Conservation (phyloP, 140 eudicot species). For the Stevia rebaudiana region DNA sequence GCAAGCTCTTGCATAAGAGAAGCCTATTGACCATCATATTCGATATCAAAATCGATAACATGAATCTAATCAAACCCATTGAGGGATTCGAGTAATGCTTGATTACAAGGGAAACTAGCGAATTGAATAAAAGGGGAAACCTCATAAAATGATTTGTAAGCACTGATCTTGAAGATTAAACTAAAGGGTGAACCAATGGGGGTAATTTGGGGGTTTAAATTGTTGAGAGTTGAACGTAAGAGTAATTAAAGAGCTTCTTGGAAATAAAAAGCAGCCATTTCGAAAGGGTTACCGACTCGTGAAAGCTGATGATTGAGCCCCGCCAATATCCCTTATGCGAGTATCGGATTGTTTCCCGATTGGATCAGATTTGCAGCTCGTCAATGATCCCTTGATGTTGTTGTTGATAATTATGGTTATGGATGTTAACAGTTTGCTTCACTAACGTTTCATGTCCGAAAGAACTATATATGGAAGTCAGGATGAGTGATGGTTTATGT, state of each 20-base stretch:
- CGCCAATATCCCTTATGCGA: constrained; percentile 99
- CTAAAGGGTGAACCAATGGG: constrained; percentile 45
- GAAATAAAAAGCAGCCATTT: constrained; percentile 71
- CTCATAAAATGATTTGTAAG: constrained; percentile 77
- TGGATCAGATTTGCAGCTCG: constrained; percentile 75
- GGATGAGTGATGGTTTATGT: too few species aligned
- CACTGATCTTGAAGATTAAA: constrained; percentile 73
- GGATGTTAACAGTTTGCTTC: constrained; percentile 29
- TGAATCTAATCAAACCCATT: constrained; percentile 61
- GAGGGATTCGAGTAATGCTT: constrained; percentile 69
- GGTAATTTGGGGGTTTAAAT: constrained; percentile 34
- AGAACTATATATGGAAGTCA: too few species aligned
- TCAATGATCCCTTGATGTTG: constrained; percentile 52
- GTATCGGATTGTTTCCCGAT: constrained; percentile 50
- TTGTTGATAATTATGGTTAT: background rate
- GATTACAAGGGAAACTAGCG: constrained; percentile 78
- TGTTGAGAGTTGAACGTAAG: constrained; percentile 32
- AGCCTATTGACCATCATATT: constrained; percentile 93
- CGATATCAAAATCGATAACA: constrained; percentile 76
- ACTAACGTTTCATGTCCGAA: too few species aligned
- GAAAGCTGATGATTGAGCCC: constrained; percentile 99
- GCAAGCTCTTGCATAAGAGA: constrained; percentile 90
- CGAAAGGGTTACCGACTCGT: constrained; percentile 79
- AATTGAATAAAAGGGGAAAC: constrained; percentile 73
- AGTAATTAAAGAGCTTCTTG: constrained; percentile 71